Evolutionary conservation across 1,284 basidiomycete species (phyloP).

Genomic region (Puccinia coronata): DNA sequence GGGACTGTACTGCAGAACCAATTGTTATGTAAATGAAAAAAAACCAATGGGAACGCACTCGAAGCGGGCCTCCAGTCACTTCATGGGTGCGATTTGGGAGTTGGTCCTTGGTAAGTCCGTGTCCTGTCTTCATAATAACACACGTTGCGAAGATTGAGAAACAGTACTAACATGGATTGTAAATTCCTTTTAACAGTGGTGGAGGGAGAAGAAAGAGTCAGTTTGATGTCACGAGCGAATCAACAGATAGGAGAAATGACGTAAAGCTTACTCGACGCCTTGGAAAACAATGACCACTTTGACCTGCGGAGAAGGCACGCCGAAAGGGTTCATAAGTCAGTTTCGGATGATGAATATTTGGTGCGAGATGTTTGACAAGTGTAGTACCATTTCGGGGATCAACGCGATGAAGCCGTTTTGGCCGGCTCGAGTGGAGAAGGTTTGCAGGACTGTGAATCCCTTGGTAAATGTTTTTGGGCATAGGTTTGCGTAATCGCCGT

Average conservation of each 20-base stretch:
- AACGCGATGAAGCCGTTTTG: constrained; percentile 50
- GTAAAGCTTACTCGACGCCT: constrained; percentile 48
- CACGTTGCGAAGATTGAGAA: no score
- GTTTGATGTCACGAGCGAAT: not conserved
- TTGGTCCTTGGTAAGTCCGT: not conserved
- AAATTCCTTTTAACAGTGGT: not conserved
- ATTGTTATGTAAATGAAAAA: no score
- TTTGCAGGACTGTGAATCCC: constrained; percentile 51
- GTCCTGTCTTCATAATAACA: not conserved
- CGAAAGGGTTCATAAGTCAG: not conserved
- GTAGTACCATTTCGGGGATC: constrained; percentile 50
- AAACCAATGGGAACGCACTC: not conserved
- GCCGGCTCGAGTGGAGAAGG: constrained; percentile 47
- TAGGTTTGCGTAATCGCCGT: constrained; percentile 48
- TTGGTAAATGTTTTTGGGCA: constrained; percentile 52
- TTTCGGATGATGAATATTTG: not conserved
- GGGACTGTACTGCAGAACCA: no score
- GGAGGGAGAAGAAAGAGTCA: not conserved
- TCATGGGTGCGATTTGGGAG: not conserved
- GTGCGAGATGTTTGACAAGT: not conserved
- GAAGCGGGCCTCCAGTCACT: not conserved
- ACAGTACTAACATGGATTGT: not conserved
- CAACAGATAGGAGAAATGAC: not conserved
- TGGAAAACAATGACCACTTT: constrained; percentile 53
- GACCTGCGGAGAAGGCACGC: not conserved